Percentiles rank a stretch among this genome's conserved stretches.
Evolutionary conservation across 2,329 filamentous ascomycete genomes (phyloP).

Genomic region (Ophiostoma tasmaniense): DNA sequence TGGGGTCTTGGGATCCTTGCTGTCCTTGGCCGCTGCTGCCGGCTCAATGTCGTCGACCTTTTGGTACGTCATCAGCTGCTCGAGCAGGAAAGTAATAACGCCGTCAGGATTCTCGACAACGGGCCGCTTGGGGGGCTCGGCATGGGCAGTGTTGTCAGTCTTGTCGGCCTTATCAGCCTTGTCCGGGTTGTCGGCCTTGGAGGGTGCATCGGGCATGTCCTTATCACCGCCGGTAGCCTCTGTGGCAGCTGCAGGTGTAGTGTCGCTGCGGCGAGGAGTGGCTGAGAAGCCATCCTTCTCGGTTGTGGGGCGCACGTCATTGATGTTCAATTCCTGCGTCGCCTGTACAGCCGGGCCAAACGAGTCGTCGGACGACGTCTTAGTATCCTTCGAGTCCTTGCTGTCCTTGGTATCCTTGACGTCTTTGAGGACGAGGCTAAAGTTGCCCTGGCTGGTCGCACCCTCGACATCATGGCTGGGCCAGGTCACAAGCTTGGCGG

Average conservation of each 20-base stretch:
- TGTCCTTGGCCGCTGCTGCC: slow-evolving; percentile 18
- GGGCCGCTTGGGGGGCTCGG: slow-evolving; percentile 66
- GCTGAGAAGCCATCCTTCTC: slow-evolving; percentile 32
- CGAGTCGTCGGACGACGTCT: slow-evolving; percentile 29
- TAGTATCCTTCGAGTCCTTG: neutral
- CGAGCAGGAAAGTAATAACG: slow-evolving; percentile 88
- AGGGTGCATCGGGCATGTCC: slow-evolving; percentile 56
- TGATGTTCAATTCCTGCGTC: slow-evolving; percentile 39
- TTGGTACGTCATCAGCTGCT: slow-evolving; percentile 82
- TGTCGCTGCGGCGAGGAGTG: neutral
- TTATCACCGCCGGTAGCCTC: slow-evolving; percentile 1
- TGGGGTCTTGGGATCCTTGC: neutral
- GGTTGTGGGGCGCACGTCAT: slow-evolving; percentile 52
- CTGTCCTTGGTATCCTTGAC: neutral
- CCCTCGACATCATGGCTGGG: slow-evolving; percentile 16
- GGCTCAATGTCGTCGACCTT: slow-evolving; percentile 82
- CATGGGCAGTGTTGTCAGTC: neutral
- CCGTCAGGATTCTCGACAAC: slow-evolving; percentile 88
- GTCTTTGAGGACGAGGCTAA: slow-evolving; percentile 13
- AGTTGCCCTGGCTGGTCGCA: neutral
- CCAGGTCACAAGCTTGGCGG: slow-evolving; percentile 65
- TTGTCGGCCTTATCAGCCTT: slow-evolving; percentile 40
- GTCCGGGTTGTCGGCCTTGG: slow-evolving; percentile 46
- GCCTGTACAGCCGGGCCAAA: slow-evolving; percentile 38
- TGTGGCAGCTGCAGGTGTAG: neutral